Percentiles rank a stretch among this genome's conserved stretches.
Conservation (phyloP, 495 filamentous ascomycete species). For the Clohesyomyces aquaticus region DNA sequence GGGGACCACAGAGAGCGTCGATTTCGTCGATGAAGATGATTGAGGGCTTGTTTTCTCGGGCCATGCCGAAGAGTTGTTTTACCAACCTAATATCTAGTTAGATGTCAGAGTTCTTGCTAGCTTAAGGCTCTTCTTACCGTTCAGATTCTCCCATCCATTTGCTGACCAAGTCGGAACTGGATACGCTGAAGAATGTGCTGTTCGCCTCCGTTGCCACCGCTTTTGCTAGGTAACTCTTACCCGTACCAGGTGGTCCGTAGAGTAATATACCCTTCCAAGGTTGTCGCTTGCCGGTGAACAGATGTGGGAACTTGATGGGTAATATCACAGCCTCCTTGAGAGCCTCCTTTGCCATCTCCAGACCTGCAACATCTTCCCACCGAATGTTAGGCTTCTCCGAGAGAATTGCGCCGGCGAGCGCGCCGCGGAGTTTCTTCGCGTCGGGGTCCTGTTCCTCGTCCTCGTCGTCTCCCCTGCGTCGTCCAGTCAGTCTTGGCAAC, state of each 20-base stretch:
- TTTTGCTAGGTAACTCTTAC: slow-evolving; percentile 95
- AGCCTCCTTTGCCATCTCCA: slow-evolving; percentile 94
- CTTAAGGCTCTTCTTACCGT: slow-evolving; percentile 59
- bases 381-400: slow-evolving; percentile 92
- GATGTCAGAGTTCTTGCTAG: not conserved
- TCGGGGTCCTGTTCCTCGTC: slow-evolving; percentile 77
- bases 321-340: slow-evolving; percentile 96
- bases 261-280: slow-evolving; percentile 98
- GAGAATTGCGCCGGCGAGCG: slow-evolving; percentile 88
- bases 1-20: slow-evolving; percentile 92
- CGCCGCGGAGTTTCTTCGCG: slow-evolving; percentile 88
- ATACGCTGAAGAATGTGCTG: slow-evolving; percentile 99
- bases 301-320: slow-evolving; percentile 96
- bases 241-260: slow-evolving; percentile 94
- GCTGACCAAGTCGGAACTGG: slow-evolving; percentile 91
- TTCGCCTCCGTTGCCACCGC: slow-evolving; percentile 98
- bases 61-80: slow-evolving; percentile 97
- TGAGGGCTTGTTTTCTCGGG: slow-evolving; percentile 94
- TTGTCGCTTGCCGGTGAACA: slow-evolving; percentile 95
- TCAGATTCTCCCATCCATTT: slow-evolving; percentile 99
- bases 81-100: slow-evolving; percentile 67
- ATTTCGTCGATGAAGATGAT: slow-evolving; percentile 99
- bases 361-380: slow-evolving; percentile 98
- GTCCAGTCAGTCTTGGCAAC: slow-evolving; percentile 6
- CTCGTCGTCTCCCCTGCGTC: slow-evolving; percentile 57